Evolutionary conservation across 768 basidiomycete species (phyloP).

Genomic region (Panus rudis): DNA sequence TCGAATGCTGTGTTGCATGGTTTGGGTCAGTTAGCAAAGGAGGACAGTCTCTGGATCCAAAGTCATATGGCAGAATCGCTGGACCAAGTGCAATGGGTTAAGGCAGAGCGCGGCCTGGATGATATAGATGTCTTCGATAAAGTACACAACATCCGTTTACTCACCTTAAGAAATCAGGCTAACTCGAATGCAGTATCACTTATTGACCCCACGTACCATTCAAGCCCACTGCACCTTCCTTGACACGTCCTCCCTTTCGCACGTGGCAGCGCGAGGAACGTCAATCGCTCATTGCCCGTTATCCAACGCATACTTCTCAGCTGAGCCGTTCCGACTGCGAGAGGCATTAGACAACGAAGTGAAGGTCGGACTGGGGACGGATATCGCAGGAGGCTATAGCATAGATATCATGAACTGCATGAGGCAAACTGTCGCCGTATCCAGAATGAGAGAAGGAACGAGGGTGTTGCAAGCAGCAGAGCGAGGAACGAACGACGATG

Average conservation of each 20-base stretch:
- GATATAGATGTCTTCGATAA: constrained; percentile 74
- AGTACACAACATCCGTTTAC: constrained; percentile 29
- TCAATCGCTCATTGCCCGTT: constrained; percentile 84
- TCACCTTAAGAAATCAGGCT: not conserved
- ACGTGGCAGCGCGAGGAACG: constrained; percentile 42
- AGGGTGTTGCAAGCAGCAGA: constrained; percentile 20
- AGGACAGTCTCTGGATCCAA: constrained; percentile 51
- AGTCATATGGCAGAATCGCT: constrained; percentile 79
- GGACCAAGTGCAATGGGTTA: constrained; percentile 72
- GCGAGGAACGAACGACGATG: constrained; percentile 3
- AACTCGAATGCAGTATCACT: constrained; percentile 36
- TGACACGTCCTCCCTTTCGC: constrained; percentile 38
- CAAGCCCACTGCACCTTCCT: constrained; percentile 92
- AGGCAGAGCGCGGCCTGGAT: constrained; percentile 45
- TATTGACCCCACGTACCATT: constrained; percentile 59
- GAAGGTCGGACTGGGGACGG: constrained; percentile 75
- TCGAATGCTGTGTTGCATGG: constrained; percentile 61
- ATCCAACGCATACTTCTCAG: constrained; percentile 84
- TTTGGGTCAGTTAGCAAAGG: constrained; percentile 47
- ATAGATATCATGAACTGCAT: constrained; percentile 72
- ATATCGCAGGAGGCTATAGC: constrained; percentile 83
- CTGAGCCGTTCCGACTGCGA: constrained; percentile 56
- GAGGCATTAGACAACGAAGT: constrained; percentile 63
- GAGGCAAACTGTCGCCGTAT: constrained; percentile 69
- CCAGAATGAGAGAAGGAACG: constrained; percentile 60